Percentiles rank a stretch among this genome's conserved stretches.
phyloP scores from a whole-genome alignment of 2,329 filamentous ascomycete species.

The Penicillium sclerotigenum region DNA sequence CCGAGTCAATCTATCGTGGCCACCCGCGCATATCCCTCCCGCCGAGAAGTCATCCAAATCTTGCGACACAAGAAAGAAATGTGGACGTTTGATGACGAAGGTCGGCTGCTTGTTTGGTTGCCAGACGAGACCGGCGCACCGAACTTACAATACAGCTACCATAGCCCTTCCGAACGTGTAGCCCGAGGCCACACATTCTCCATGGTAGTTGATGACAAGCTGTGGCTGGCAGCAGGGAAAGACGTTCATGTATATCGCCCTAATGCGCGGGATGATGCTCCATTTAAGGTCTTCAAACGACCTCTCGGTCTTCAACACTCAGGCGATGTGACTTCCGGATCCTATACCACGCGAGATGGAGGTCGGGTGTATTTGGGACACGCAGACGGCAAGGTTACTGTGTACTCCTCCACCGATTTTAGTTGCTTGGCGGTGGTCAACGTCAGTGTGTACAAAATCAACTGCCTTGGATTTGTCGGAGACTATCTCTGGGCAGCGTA shows the following conservation, averaged over 20 bases:
- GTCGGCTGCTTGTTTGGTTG: conserved; percentile 82
- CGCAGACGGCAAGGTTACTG: conserved; percentile 85
- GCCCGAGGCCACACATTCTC: conserved; percentile 83
- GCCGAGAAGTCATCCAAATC: conserved; percentile 78
- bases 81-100: conserved; percentile 90
- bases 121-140: conserved; percentile 71
- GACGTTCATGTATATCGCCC: conserved; percentile 82
- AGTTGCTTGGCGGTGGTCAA: conserved; percentile 75
- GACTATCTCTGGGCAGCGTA: conserved; percentile 87
- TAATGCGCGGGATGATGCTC: conserved; percentile 61
- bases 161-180: conserved; percentile 65
- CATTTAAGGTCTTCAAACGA: conserved; percentile 71
- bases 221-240: conserved; percentile 87
- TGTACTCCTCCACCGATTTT: conserved; percentile 80
- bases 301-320: conserved; percentile 69
- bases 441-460: conserved; percentile 93
- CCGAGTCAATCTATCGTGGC: conserved; percentile 66
- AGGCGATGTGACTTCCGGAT: conserved; percentile 83
- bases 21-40: conserved; percentile 70
- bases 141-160: conserved; percentile 69
- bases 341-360: conserved; percentile 69
- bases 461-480: conserved; percentile 75
- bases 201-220: conserved; percentile 74
- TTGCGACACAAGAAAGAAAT: conserved; percentile 82
- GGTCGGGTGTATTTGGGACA: conserved; percentile 88